Evolutionary conservation across 2,329 filamentous ascomycete species (phyloP), one percentile per base, ranked within the genome.

Genomic region (Xylariaceae sp.): DNA sequence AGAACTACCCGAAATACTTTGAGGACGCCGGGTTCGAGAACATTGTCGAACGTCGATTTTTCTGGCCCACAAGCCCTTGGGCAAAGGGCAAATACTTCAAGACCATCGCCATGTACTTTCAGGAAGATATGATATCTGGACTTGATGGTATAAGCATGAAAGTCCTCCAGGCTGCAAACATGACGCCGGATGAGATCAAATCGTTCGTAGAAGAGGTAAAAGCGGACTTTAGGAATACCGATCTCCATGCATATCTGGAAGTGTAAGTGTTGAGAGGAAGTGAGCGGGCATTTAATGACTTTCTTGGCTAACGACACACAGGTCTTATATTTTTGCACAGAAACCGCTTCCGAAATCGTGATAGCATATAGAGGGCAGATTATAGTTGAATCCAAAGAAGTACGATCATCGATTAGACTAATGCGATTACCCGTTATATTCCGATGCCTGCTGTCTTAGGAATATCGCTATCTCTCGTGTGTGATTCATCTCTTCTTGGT

Each of bases 11-110:
- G 11, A 45, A 53, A 13, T 62, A 65, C 42, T 62, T 72, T 47
- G 50, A 61, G 28, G 64, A 67, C 16, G 59, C 63, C 1, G 68
- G 69, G 2, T 69, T 69, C 54, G 63, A 63, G 33, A 53, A 65
- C 45, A 60, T 69, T 31, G 53, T 60, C 31, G 66, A 71, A 50
- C 61, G 58, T 40, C 55, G 60, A 12, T 64, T 60, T 38, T 66
- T 67, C 48, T 66, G 66, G 56, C 68, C 69, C 0, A 65, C 66
- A 13, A 69, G 66, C n/a, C 63, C 65, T 9, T 72, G 69, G 69
- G 66, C 69, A 5, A 65, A 66, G 31, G 68, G 69, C 7, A 54
- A 51, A 28, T 66, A 69, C 56, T 62, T 66, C 51, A 71, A 70
- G 60, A 63, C 64, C 6, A 54, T 71, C 16, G 69, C 69, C 11